These are phyloP conservation scores for Cucurbita pepo DNA, from an alignment of 306 rosid genomes.

Conservation along the genomic window DNA sequence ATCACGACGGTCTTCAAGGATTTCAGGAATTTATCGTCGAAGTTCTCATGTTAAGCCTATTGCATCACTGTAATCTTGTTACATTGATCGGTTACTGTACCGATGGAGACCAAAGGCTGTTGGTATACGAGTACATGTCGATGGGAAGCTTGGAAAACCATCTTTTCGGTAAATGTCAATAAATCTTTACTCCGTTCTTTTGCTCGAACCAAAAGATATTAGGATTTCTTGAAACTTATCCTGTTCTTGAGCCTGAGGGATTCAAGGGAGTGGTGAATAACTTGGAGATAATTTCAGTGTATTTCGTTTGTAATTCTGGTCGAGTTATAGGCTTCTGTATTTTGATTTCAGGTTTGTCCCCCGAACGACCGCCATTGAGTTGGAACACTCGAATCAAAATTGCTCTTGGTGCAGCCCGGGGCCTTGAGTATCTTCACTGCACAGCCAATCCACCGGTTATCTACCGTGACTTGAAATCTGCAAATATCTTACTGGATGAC, in stretches of 20 bases:
- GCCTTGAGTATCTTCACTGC: slow-evolving; percentile 88
- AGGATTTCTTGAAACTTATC: too few relatives aligned
- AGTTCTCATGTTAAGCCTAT: slow-evolving; percentile 88
- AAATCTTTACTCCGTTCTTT: too few relatives aligned
- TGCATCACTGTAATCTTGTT: slow-evolving; percentile 78
- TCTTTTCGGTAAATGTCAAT: slow-evolving; percentile 42
- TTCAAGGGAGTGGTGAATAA: too few relatives aligned
- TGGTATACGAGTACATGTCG: slow-evolving; percentile 77
- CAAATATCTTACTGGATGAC: slow-evolving; percentile 69
- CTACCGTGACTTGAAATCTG: slow-evolving; percentile 86
- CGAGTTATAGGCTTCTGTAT: not conserved
- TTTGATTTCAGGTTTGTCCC: slow-evolving; percentile 29
- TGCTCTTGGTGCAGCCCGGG: slow-evolving; percentile 80
- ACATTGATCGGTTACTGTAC: slow-evolving; percentile 89
- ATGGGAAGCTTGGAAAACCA: slow-evolving; percentile 75
- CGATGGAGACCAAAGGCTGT: slow-evolving; percentile 85
- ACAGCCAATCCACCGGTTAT: slow-evolving; percentile 90
- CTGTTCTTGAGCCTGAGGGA: too few relatives aligned
- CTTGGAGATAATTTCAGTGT: too few relatives aligned
- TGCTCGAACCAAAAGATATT: too few relatives aligned
- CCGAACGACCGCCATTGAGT: slow-evolving; percentile 41
- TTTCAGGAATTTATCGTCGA: slow-evolving; percentile 82
- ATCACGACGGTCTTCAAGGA: slow-evolving; percentile 79
- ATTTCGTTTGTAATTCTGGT: not conserved
- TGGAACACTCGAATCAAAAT: slow-evolving; percentile 74